Conservation (phyloP, 2,329 filamentous ascomycete species). For the Talaromyces islandicus region DNA sequence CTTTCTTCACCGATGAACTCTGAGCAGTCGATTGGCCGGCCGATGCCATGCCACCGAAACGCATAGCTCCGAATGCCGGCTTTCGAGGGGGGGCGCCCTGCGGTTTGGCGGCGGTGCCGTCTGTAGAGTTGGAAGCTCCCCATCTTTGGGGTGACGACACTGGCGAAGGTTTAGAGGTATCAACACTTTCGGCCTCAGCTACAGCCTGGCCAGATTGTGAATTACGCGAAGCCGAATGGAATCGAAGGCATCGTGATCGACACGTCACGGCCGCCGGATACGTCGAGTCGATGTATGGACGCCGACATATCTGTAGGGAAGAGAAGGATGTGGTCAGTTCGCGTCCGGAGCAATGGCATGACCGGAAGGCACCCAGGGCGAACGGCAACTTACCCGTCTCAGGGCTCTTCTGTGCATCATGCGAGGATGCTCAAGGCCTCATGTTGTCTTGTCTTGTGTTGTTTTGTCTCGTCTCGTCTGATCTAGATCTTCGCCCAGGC, state of each 20-base stretch:
- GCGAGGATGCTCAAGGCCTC: conserved; percentile 1
- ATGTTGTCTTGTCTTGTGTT: background rate
- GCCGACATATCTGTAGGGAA: conserved; percentile 25
- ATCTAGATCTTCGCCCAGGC: background rate
- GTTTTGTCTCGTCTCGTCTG: background rate
- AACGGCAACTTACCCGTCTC: conserved; percentile 20
- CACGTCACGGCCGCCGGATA: conserved; percentile 24
- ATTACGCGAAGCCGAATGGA: conserved; percentile 24
- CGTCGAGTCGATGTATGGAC: conserved; percentile 33
- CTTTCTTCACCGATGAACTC: conserved; percentile 13
- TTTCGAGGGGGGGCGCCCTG: background rate
- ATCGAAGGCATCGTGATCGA: conserved; percentile 25
- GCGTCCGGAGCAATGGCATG: background rate
- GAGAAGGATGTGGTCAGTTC: background rate
- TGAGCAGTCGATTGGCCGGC: conserved; percentile 16
- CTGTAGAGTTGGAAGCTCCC: conserved; percentile 7
- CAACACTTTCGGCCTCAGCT: conserved; percentile 14
- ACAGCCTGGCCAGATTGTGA: conserved; percentile 24
- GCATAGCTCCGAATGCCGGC: background rate
- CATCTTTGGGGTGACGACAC: background rate
- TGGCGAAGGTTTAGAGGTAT: conserved; percentile 11
- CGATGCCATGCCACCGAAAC: background rate
- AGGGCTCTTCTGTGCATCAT: conserved; percentile 31
- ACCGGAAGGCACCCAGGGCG: background rate
- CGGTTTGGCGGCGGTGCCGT: background rate